Percentiles rank a stretch among this genome's conserved stretches.
Conservation (phyloP, 495 filamentous ascomycete genomes). For the Xylaria curta region DNA sequence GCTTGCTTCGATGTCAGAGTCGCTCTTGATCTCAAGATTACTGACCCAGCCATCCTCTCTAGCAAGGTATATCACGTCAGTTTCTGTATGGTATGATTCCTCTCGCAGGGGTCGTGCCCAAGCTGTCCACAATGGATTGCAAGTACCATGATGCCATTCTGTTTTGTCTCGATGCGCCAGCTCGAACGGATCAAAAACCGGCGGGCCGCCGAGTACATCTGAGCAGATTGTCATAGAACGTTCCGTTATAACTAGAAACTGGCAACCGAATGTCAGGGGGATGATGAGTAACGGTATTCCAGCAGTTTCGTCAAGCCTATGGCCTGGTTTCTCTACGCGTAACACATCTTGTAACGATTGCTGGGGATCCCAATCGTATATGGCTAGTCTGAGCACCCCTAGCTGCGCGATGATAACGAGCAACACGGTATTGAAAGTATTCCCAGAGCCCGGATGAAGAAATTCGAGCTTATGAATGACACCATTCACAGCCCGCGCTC, state of each 20-base stretch:
- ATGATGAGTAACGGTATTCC: constrained; percentile 71
- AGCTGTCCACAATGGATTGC: constrained; percentile 57
- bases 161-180: constrained; percentile 41
- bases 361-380: constrained; percentile 76
- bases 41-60: constrained; percentile 80
- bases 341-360: constrained; percentile 43
- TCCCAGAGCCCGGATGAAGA: constrained; percentile 71
- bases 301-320: constrained; percentile 63
- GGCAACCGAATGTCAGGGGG: constrained; percentile 67
- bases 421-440: constrained; percentile 73
- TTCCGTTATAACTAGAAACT: constrained; percentile 69
- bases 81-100: constrained; percentile 60
- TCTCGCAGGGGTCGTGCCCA: constrained; percentile 78
- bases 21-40: constrained; percentile 67
- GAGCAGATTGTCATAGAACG: constrained; percentile 66
- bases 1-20: constrained; percentile 53
- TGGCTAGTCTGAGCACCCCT: constrained; percentile 65
- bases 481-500: constrained; percentile 68
- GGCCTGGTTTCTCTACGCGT: constrained; percentile 51
- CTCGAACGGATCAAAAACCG: constrained; percentile 49
- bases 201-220: constrained; percentile 58
- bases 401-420: constrained; percentile 71
- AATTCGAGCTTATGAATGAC: constrained; percentile 88
- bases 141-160: constrained; percentile 45
- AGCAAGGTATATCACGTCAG: constrained; percentile 78